Conservation (phyloP, 1,284 basidiomycete species). For the Austroboletus niveus region DNA sequence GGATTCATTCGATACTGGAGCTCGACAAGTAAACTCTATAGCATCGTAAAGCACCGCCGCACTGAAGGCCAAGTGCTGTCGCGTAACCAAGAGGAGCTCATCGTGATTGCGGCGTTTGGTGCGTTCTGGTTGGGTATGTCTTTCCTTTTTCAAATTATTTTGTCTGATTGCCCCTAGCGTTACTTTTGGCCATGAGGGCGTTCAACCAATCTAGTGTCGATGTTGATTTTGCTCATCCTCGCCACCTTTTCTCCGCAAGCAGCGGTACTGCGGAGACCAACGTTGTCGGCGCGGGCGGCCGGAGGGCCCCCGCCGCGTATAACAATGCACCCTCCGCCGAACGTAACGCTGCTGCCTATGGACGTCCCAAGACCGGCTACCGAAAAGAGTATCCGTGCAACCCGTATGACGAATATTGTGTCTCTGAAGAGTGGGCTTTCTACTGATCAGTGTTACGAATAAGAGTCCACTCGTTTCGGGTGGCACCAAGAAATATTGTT, state of each 20-base stretch:
- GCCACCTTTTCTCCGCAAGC: conserved; percentile 33
- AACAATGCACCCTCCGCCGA: conserved; percentile 21
- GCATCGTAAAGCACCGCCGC: conserved; percentile 61
- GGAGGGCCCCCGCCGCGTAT: conserved; percentile 20
- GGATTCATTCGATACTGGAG: not conserved
- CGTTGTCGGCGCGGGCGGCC: conserved; percentile 32
- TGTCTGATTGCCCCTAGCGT: conserved; percentile 31
- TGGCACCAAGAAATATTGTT: conserved; percentile 13
- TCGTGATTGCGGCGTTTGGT: conserved; percentile 66
- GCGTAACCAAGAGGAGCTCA: conserved; percentile 66
- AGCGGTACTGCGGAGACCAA: conserved; percentile 35
- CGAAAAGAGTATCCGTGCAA: conserved; percentile 51
- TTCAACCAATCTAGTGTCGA: conserved; percentile 30
- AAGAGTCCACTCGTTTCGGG: not conserved
- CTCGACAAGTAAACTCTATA: conserved; percentile 10
- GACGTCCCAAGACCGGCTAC: conserved; percentile 35
- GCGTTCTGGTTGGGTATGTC: conserved; percentile 70
- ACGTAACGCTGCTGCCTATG: conserved; percentile 32
- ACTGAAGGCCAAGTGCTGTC: conserved; percentile 55
- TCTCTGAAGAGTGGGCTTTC: conserved; percentile 71
- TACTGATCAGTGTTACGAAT: conserved; percentile 36
- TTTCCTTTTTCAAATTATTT: not conserved
- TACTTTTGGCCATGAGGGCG: conserved; percentile 47
- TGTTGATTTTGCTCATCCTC: conserved; percentile 29
- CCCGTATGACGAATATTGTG: conserved; percentile 59